Percentiles rank a stretch among this genome's conserved stretches.
These are phyloP conservation scores for Fusarium duplospermum DNA, from an alignment of 2,329 filamentous ascomycete genomes.

Conservation along the genomic window DNA sequence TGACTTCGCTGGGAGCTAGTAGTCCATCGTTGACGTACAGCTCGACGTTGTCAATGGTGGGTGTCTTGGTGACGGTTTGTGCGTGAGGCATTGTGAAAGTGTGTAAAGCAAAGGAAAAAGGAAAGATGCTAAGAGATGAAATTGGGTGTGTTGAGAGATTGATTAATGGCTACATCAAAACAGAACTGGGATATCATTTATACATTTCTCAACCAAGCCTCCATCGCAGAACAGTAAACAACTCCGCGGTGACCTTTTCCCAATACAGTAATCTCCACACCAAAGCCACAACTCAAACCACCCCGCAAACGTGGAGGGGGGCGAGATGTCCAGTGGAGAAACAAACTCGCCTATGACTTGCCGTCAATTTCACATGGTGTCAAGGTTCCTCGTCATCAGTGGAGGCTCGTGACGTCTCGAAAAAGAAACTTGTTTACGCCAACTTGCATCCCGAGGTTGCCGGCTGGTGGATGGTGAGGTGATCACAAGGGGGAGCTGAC, in stretches of 20 bases:
- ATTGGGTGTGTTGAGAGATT: not conserved
- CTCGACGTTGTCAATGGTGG: constrained; percentile 23
- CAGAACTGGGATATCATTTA: not conserved
- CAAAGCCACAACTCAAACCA: not conserved
- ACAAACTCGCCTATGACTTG: not conserved
- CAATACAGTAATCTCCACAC: not conserved
- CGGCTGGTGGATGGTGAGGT: not conserved
- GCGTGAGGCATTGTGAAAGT: not conserved
- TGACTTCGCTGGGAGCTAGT: constrained; percentile 57
- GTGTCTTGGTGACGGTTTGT: not conserved
- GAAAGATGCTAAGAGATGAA: not conserved
- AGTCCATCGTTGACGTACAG: constrained; percentile 49
- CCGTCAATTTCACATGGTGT: not conserved
- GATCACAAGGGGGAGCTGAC: not conserved
- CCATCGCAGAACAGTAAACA: not conserved
- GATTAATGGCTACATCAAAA: not conserved
- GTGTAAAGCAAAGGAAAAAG: not conserved
- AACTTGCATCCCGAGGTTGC: not conserved
- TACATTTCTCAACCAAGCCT: not conserved
- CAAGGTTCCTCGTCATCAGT: not conserved
- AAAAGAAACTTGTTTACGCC: not conserved
- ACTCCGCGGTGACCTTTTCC: not conserved
- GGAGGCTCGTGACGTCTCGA: not conserved
- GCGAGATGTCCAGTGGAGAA: not conserved
- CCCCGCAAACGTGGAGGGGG: not conserved